Percentiles rank a stretch among this genome's conserved stretches.
phyloP scores from a whole-genome alignment of 768 basidiomycete species.

The Amyloporia xantha region DNA sequence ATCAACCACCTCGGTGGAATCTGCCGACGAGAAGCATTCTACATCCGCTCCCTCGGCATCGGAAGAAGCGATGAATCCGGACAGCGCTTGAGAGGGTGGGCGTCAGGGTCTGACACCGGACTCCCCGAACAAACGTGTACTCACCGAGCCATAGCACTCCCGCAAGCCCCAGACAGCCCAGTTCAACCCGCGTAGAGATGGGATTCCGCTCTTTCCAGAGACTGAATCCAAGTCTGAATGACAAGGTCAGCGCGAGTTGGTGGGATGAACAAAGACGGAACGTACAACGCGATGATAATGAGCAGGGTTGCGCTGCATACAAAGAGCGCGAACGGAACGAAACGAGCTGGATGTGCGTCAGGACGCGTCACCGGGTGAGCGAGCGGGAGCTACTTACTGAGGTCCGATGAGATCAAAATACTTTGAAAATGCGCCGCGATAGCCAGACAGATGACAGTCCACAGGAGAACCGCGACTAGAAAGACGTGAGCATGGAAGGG shows the following conservation, averaged over 20 bases:
- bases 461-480: slow-evolving; percentile 59
- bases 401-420: slow-evolving; percentile 66
- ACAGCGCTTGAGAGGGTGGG: slow-evolving; percentile 48
- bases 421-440: slow-evolving; percentile 75
- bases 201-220: slow-evolving; percentile 64
- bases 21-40: slow-evolving; percentile 67
- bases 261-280: slow-evolving; percentile 8
- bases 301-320: slow-evolving; percentile 66
- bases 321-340: slow-evolving; percentile 81
- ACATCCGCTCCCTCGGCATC: slow-evolving; percentile 75
- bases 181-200: slow-evolving; percentile 70
- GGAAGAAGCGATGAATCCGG: slow-evolving; percentile 66
- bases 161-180: slow-evolving; percentile 61
- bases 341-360: slow-evolving; percentile 52
- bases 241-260: slow-evolving; percentile 6
- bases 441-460: slow-evolving; percentile 73
- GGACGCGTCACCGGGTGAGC: neutral
- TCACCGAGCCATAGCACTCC: slow-evolving; percentile 78
- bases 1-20: slow-evolving; percentile 45
- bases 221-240: slow-evolving; percentile 56
- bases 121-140: neutral
- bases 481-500: slow-evolving; percentile 6
- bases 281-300: slow-evolving; percentile 62
- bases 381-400: slow-evolving; percentile 48
- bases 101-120: neutral